Conservation (phyloP, 1,284 basidiomycete species). For the Malassezia dermatis region DNA sequence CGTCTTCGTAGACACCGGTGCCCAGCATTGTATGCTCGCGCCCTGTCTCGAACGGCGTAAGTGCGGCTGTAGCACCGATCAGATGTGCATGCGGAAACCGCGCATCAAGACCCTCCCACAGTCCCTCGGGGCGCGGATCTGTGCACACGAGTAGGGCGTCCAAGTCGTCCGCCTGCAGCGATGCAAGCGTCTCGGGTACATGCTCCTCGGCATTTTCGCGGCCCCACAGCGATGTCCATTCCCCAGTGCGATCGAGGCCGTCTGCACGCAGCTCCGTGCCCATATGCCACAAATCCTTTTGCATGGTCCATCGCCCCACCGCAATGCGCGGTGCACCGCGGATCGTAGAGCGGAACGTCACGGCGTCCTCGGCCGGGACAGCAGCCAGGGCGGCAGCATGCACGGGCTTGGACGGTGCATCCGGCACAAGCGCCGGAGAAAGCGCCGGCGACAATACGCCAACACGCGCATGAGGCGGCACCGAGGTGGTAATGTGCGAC, state of each 20-base stretch:
- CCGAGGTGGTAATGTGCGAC: conserved; percentile 18
- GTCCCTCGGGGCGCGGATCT: conserved; percentile 58
- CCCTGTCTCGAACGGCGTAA: conserved; percentile 76
- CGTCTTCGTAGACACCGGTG: conserved; percentile 53
- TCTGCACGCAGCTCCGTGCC: conserved; percentile 23
- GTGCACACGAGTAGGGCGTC: conserved; percentile 57
- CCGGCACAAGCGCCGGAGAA: conserved; percentile 24
- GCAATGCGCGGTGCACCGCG: conserved; percentile 25
- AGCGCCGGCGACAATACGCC: conserved; percentile 18
- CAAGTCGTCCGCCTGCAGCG: conserved; percentile 39
- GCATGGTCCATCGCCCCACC: conserved; percentile 31
- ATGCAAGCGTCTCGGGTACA: conserved; percentile 20
- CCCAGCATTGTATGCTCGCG: conserved; percentile 62
- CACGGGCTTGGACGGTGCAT: conserved; percentile 12
- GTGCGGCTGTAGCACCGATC: conserved; percentile 62
- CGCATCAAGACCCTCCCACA: conserved; percentile 53
- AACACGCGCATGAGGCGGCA: conserved; percentile 9
- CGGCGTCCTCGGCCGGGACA: conserved; percentile 22
- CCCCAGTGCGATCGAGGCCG: conserved; percentile 20
- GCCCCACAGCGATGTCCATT: conserved; percentile 38
- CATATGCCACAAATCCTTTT: conserved; percentile 29
- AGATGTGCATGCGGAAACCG: conserved; percentile 54
- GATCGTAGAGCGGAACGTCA: conserved; percentile 32
- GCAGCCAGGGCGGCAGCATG: conserved; percentile 28
- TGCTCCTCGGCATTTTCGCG: conserved; percentile 30